These are phyloP conservation scores for Aspergillus pseudoterreus DNA, from an alignment of 2,329 filamentous ascomycete genomes.

Conservation along the genomic window DNA sequence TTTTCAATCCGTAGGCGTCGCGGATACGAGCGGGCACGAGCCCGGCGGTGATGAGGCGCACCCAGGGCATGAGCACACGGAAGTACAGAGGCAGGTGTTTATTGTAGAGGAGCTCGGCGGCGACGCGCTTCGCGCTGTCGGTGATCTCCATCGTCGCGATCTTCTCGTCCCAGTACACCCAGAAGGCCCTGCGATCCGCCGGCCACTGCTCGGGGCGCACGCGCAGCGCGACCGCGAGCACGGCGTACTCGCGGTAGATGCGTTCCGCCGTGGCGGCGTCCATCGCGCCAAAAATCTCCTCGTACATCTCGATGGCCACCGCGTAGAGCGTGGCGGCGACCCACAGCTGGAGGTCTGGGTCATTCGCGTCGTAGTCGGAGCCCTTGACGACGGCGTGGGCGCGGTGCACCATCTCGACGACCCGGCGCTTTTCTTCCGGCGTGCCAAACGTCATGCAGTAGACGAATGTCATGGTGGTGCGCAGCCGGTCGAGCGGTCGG, in stretches of 20 bases:
- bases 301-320: slow-evolving; percentile 32
- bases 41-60: slow-evolving; percentile 27
- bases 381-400: slow-evolving; percentile 34
- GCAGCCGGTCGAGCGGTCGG: slow-evolving; percentile 34
- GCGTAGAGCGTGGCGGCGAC: slow-evolving; percentile 41
- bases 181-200: slow-evolving; percentile 30
- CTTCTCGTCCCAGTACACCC: slow-evolving; percentile 37
- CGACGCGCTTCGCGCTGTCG: slow-evolving; percentile 24
- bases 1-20: slow-evolving; percentile 24
- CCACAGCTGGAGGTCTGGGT: slow-evolving; percentile 39
- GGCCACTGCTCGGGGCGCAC: slow-evolving; percentile 38
- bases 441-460: slow-evolving; percentile 39
- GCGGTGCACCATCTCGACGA: slow-evolving; percentile 36
- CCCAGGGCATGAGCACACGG: slow-evolving; percentile 20
- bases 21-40: slow-evolving; percentile 26
- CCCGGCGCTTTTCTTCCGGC: slow-evolving; percentile 27
- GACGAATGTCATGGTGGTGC: slow-evolving; percentile 39
- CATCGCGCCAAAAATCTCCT: slow-evolving; percentile 34
- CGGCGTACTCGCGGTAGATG: slow-evolving; percentile 25
- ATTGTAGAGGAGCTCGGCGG: slow-evolving; percentile 26
- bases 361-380: slow-evolving; percentile 32
- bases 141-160: slow-evolving; percentile 32
- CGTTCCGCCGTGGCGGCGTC: slow-evolving; percentile 20
- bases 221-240: slow-evolving; percentile 24
- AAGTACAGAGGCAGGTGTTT: slow-evolving; percentile 25